Conservation (phyloP, 805 yeast species). For the Starmerella roubikii region DNA sequence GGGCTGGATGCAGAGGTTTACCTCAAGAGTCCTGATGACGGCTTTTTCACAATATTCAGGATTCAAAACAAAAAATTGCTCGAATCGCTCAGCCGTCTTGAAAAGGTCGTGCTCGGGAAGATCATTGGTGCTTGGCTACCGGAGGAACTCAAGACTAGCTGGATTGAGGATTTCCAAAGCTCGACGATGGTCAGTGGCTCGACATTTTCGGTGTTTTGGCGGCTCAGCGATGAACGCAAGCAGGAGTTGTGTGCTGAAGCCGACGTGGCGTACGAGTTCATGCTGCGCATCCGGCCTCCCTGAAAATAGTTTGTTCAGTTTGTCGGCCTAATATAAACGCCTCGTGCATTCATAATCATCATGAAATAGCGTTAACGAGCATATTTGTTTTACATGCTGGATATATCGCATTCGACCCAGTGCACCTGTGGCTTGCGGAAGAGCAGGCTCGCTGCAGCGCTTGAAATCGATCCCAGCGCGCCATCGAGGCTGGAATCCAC, state of each 20-base stretch:
- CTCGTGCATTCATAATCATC: no score
- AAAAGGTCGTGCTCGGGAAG: conserved; percentile 7
- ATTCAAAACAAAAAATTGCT: conserved; percentile 13
- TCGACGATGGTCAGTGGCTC: conserved; percentile 12
- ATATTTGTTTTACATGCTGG: no score
- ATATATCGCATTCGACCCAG: no score
- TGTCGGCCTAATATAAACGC: neutral
- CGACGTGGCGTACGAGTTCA: conserved; percentile 9
- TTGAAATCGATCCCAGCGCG: conserved; percentile 17
- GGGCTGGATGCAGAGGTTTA: conserved; percentile 17
- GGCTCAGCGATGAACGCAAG: conserved; percentile 7
- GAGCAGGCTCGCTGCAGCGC: conserved; percentile 15
- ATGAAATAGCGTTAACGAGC: no score
- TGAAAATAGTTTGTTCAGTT: no score
- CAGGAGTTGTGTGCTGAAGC: conserved; percentile 10
- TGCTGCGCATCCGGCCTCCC: conserved; percentile 14
- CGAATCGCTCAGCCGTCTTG: conserved; percentile 8
- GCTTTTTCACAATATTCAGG: conserved; percentile 14
- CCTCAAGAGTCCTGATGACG: conserved; percentile 15
- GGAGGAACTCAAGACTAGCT: conserved; percentile 4
- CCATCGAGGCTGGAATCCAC: conserved; percentile 17
- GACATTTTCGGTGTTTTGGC: conserved; percentile 11
- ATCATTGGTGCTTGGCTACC: conserved; percentile 15
- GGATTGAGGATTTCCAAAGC: conserved; percentile 5
- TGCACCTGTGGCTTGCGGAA: conserved; percentile 1